Evolutionary conservation across 768 basidiomycete genomes (phyloP).

Genomic region (Leccinum arenicola): DNA sequence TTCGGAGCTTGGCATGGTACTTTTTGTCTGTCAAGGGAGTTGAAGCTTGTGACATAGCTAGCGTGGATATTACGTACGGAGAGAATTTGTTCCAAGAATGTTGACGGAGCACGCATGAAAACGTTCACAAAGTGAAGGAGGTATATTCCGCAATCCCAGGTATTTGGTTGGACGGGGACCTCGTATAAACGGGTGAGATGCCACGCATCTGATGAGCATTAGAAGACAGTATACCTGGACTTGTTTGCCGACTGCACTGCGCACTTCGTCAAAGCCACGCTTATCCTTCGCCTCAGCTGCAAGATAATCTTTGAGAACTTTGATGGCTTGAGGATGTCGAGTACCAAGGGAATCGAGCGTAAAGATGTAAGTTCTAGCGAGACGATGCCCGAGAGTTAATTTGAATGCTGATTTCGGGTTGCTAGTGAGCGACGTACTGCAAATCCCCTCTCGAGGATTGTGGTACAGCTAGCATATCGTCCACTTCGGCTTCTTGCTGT

Average conservation of each 20-base stretch:
- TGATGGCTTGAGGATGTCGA: slow-evolving; percentile 64
- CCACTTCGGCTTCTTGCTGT: slow-evolving; percentile 32
- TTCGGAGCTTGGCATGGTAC: slow-evolving; percentile 33
- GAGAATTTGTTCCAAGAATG: slow-evolving; percentile 50
- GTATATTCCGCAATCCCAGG: slow-evolving; percentile 90
- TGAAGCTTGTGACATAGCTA: background rate
- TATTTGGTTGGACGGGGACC: slow-evolving; percentile 90
- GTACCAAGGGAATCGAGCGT: slow-evolving; percentile 87
- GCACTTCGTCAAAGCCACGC: slow-evolving; percentile 38
- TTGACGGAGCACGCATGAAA: slow-evolving; percentile 63
- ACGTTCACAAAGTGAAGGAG: slow-evolving; percentile 81
- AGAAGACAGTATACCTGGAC: slow-evolving; percentile 44
- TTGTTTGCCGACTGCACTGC: slow-evolving; percentile 42
- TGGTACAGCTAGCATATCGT: slow-evolving; percentile 27
- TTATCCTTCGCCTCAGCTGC: slow-evolving; percentile 77
- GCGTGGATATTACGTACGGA: slow-evolving; percentile 15
- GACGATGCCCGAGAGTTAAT: background rate
- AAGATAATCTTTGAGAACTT: slow-evolving; percentile 65
- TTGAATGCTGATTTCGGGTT: background rate
- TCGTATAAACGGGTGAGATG: slow-evolving; percentile 28
- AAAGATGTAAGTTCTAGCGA: slow-evolving; percentile 70
- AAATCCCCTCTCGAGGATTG: slow-evolving; percentile 16
- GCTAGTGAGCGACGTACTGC: slow-evolving; percentile 16
- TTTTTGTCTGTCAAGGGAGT: slow-evolving; percentile 27
- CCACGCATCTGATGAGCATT: background rate